Percentiles rank a stretch among this genome's conserved stretches.
phyloP scores from a whole-genome alignment of 2,329 filamentous ascomycete species.

The Apiospora arundinis region DNA sequence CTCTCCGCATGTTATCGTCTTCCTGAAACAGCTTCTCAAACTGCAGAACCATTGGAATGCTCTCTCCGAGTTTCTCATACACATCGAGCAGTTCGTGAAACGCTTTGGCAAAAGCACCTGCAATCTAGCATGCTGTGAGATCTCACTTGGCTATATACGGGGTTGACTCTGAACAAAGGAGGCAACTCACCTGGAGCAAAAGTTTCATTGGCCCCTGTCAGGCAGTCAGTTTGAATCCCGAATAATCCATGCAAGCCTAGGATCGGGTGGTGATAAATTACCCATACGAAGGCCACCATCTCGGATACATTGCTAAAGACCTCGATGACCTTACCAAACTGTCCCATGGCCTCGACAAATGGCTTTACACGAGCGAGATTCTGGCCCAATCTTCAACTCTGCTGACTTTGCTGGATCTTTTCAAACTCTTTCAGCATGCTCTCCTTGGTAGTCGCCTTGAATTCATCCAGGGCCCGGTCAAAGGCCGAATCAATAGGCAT shows the following conservation, averaged over 20 bases:
- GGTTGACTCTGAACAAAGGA: neutral
- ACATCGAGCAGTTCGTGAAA: conserved; percentile 16
- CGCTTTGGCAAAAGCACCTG: conserved; percentile 11
- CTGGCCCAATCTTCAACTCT: neutral
- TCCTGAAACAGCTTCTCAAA: neutral
- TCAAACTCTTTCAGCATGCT: neutral
- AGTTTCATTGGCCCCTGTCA: conserved; percentile 21
- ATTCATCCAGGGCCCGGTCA: neutral
- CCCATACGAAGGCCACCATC: conserved; percentile 23
- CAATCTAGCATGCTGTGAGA: neutral
- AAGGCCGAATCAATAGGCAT: neutral
- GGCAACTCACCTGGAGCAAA: neutral
- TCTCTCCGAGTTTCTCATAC: conserved; percentile 18
- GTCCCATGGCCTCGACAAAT: conserved; percentile 18
- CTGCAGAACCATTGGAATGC: neutral
- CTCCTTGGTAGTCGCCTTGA: neutral
- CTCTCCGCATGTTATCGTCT: neutral
- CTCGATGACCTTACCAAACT: conserved; percentile 22
- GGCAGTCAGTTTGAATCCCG: neutral
- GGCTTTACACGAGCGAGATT: conserved; percentile 13
- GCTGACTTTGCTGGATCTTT: neutral
- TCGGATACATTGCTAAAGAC: conserved; percentile 19
- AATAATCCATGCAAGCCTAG: neutral
- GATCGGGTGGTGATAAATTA: neutral
- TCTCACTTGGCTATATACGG: neutral